phyloP scores from a whole-genome alignment of 129 eudicot species.

The Rutidosis leptorrhynchoides region DNA sequence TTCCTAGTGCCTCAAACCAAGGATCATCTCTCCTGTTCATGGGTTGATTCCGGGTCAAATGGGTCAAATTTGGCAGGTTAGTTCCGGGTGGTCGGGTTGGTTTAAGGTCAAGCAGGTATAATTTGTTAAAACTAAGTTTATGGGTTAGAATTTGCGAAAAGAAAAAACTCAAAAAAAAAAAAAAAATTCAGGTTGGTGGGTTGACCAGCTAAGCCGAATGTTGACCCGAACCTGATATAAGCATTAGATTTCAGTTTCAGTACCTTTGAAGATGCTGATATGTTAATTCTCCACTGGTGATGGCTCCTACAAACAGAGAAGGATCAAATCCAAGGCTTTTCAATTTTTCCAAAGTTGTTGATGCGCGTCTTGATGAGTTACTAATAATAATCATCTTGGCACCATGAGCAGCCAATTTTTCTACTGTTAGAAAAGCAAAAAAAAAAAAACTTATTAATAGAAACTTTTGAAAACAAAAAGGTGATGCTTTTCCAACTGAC shows the following conservation, averaged over 20 bases:
- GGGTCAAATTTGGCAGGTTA: too few species aligned
- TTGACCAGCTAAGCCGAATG: too few species aligned
- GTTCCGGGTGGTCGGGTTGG: too few species aligned
- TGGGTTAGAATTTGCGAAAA: too few species aligned
- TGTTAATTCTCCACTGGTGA: constrained; percentile 94
- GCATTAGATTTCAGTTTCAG: not conserved
- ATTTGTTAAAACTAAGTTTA: too few species aligned
- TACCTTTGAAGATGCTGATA: constrained; percentile 80
- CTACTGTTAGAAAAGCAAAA: constrained; percentile 44
- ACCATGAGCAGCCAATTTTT: constrained; percentile 66
- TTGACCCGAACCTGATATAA: too few species aligned
- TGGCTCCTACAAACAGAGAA: constrained; percentile 75
- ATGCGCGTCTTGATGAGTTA: constrained; percentile 94
- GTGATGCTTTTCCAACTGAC: constrained; percentile 14
- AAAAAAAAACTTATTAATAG: constrained; percentile 4
- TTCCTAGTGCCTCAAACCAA: constrained; percentile 82
- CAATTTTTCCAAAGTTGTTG: constrained; percentile 73
- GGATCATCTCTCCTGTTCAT: constrained; percentile 75
- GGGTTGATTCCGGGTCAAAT: too few species aligned
- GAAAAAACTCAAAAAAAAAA: too few species aligned
- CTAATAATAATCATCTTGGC: constrained; percentile 93
- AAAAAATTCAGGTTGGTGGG: too few species aligned
- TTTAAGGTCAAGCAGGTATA: too few species aligned
- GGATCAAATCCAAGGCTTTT: constrained; percentile 89
- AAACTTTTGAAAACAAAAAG: not conserved